These are phyloP conservation scores for Aspergillus intermedius DNA, from an alignment of 2,329 filamentous ascomycete genomes.

Conservation along the genomic window DNA sequence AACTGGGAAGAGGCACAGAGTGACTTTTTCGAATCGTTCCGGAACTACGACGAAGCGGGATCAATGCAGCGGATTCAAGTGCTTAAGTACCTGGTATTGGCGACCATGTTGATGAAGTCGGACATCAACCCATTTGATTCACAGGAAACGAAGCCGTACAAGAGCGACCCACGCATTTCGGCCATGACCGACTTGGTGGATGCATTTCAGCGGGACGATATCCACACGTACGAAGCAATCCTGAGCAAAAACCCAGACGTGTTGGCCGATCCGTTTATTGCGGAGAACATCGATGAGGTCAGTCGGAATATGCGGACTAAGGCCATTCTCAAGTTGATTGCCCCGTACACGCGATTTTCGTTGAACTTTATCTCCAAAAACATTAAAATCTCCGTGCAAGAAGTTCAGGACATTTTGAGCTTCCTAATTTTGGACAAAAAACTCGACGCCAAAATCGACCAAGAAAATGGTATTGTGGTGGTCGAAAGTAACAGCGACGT, in stretches of 20 bases:
- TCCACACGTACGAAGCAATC: slow-evolving; percentile 83
- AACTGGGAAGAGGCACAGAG: slow-evolving; percentile 97
- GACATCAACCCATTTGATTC: slow-evolving; percentile 99
- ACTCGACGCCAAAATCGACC: slow-evolving; percentile 81
- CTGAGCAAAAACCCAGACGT: slow-evolving; percentile 83
- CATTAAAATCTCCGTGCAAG: slow-evolving; percentile 74
- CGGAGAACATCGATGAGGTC: slow-evolving; percentile 98
- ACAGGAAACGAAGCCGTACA: slow-evolving; percentile 97
- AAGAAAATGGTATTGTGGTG: slow-evolving; percentile 75
- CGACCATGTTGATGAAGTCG: slow-evolving; percentile 97
- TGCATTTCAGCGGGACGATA: slow-evolving; percentile 91
- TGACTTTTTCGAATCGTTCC: slow-evolving; percentile 98
- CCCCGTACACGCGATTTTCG: slow-evolving; percentile 89
- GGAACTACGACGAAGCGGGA: slow-evolving; percentile 96
- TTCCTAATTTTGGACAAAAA: slow-evolving; percentile 89
- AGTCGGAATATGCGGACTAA: slow-evolving; percentile 98
- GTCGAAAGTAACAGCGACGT: slow-evolving; percentile 68
- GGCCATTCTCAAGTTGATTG: slow-evolving; percentile 85
- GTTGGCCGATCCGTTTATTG: slow-evolving; percentile 87
- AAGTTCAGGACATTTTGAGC: slow-evolving; percentile 92
- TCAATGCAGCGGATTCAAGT: slow-evolving; percentile 95
- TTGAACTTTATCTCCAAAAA: slow-evolving; percentile 80
- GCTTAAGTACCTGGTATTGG: slow-evolving; percentile 90
- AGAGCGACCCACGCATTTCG: slow-evolving; percentile 86
- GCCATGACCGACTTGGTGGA: slow-evolving; percentile 97